Conservation (phyloP, 2,329 filamentous ascomycete species). For the Exophiala calicioides region DNA sequence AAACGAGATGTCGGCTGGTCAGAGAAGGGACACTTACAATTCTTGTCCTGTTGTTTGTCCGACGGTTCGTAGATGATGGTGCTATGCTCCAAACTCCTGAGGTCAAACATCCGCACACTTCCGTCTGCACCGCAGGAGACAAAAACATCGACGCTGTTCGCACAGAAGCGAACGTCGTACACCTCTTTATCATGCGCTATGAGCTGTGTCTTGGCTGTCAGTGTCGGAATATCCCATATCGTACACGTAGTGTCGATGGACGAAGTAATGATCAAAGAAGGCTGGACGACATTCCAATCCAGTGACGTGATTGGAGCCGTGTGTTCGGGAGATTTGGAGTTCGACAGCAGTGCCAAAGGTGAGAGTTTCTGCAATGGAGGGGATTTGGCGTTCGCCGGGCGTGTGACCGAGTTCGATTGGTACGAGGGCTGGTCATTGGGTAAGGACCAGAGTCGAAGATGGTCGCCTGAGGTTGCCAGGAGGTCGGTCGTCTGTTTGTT, state of each 20-base stretch:
- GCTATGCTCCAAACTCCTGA: conserved; percentile 93
- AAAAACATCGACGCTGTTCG: conserved; percentile 97
- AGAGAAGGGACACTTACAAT: conserved; percentile 70
- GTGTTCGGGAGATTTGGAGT: conserved; percentile 97
- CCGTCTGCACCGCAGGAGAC: conserved; percentile 97
- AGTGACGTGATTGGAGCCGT: conserved; percentile 94
- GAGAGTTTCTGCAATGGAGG: conserved; percentile 77
- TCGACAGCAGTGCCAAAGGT: conserved; percentile 87
- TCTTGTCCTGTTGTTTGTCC: conserved; percentile 67
- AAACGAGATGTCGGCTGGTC: conserved; percentile 32
- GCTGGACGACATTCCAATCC: conserved; percentile 97
- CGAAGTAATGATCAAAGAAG: conserved; percentile 95
- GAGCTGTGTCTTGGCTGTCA: conserved; percentile 96
- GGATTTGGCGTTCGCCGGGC: conserved; percentile 60
- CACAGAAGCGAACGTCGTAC: conserved; percentile 92
- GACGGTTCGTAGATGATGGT: conserved; percentile 99
- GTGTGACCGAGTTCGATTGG: conserved; percentile 68
- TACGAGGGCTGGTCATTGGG: conserved; percentile 55
- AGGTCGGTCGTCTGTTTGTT: conserved; percentile 95
- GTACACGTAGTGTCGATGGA: conserved; percentile 99
- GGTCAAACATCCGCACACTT: conserved; percentile 97
- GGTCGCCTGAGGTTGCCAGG: conserved; percentile 90
- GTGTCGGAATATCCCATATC: conserved; percentile 97
- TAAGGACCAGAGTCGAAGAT: conserved; percentile 89
- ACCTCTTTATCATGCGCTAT: conserved; percentile 99